Base-by-base conservation (phyloP, 1,284 basidiomycete genomes). In the Gastroboletus turbinatus region DNA sequence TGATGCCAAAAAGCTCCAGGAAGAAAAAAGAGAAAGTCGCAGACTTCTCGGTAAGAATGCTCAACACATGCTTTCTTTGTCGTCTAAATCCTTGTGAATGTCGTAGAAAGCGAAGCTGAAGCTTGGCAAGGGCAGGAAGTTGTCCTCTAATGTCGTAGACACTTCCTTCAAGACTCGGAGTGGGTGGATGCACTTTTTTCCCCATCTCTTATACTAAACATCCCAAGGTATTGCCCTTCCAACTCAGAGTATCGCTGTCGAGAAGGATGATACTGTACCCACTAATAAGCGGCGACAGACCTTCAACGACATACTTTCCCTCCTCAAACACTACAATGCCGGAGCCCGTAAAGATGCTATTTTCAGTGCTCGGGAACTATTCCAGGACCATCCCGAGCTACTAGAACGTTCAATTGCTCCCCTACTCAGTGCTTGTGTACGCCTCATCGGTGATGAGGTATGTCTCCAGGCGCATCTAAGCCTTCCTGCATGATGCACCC, bases 91-190 rank as follows among this genome's bases (percentile, higher is more conserved):
- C 14, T 60, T 32, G 33, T 52, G 43, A 30, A 19, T 46, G 52
- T 42, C 21, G 33, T 74, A 97, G 93, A 98, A 96, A 92, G 87
- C 92, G 25, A 98, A 93, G 73, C 82, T 96, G 46, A 98, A 97
- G 75, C 88, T 99, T 49, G 96, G 96, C 35, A 98, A 96, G 73
- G 94, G 92, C 47, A 98, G 96, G 73, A 85, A 91, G 67, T 68
- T 78, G 9, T 81, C 94, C 10, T 83, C 77, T 51, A 98, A 98
- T 82, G 91, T 86, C 10, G 86, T 97, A 61, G 93, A 98, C 72
- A 98, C 96, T 1, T 95, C 94, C 0, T 98, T 96, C 83, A 97
- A 95, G 73, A 87, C 94, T 43, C 83, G 92, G 61, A 94, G 94
- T 95, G 64, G 60, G 80, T 59, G 54, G 33, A 52, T 1, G n/a